Base-by-base conservation (phyloP, 768 basidiomycete species). In the Lactarius psammicola region DNA sequence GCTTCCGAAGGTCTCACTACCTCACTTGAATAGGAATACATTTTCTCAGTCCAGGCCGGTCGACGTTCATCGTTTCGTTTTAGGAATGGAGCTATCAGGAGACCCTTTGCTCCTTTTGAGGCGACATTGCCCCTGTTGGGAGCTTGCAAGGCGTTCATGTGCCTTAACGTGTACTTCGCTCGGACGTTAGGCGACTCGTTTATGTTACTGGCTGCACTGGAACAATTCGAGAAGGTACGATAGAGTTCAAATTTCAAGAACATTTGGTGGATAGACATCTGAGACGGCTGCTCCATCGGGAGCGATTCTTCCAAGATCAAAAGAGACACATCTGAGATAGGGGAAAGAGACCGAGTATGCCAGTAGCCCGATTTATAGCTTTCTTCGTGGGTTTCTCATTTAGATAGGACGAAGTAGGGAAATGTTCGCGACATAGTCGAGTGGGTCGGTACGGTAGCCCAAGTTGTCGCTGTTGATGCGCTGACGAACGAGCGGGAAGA, bases 361-460 rank as follows among this genome's bases (percentile, higher is more conserved):
- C 15, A 26, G 13, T 51, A 15, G 49, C 23, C 23, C 26, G 9
- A n/a, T 11, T 26, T 26, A 10, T 13, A n/a, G n/a, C n/a, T n/a
- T n/a, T n/a, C n/a, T 44, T 44, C 20, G 20, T 9, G 20, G 13
- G 23, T 15, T 26, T 30, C 56, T 26, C 38, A 15, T 30, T 69
- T 55, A 69, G 33, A 69, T 40, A 1, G 66, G 62, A 34, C 64
- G 33, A 49, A 58, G 10, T 10, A 69, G 36, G 8, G 69, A 69
- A 33, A 69, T 17, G 49, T 69, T 49, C 18, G 44, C 31, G 9
- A 70, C 62, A 40, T 57, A 68, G 17, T 57, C 55, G 46, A 65
- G 10, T 6, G 61, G 38, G 7, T 36, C 26, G 40, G 34, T 1
- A n/a, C 62, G 64, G 26, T 68, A 68, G n/a, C n/a, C n/a, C n/a